Base-by-base conservation (phyloP, 1,284 basidiomycete species). In the Takashimella tepidaria region DNA sequence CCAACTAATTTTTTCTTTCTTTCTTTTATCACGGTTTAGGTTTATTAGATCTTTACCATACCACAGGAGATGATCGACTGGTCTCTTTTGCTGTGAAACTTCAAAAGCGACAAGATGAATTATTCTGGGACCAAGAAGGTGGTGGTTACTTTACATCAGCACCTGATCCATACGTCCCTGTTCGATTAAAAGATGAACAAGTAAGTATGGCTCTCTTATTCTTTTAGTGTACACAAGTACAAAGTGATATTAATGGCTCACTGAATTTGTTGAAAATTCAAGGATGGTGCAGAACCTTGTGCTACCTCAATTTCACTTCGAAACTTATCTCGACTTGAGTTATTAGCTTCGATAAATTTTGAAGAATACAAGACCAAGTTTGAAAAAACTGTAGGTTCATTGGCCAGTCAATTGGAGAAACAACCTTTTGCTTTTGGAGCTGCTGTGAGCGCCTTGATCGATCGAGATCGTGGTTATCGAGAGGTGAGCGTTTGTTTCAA, bases 261-360 rank as follows among this genome's bases (percentile, higher is more conserved):
- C n/a, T n/a, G n/a, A n/a, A n/a, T n/a, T n/a, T n/a, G n/a, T n/a
- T n/a, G n/a, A n/a, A n/a, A n/a, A n/a, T n/a, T n/a, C n/a, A n/a
- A 78, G 73, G 79, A 80, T 50, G 77, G 77, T 3, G 78, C 78
- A 0, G 79, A 80, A 60, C 78, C 79, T 1, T 77, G 76, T 20
- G 75, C 78, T 1, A 68, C 64, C 11, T 76, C 77, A 1, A 60
- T 79, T 4, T 68, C 77, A 1, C 60, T 75, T 0, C 72, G 72
- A 41, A 80, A 80, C 60, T 62, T 78, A 40, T 65, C 69, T n/a
- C 67, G 76, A 4, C 68, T 79, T 6, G 63, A 73, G 2, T 64
- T 74, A 47, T 60, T 77, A 24, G 70, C 63, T 4, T 54, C 61
- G 4, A 50, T 57, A 44, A 45, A 62, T 21, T 69, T 73, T 37